Percentiles rank a stretch among this genome's conserved stretches.
Conservation (phyloP, 495 filamentous ascomycete species). For the Penicillium macrosclerotiorum region DNA sequence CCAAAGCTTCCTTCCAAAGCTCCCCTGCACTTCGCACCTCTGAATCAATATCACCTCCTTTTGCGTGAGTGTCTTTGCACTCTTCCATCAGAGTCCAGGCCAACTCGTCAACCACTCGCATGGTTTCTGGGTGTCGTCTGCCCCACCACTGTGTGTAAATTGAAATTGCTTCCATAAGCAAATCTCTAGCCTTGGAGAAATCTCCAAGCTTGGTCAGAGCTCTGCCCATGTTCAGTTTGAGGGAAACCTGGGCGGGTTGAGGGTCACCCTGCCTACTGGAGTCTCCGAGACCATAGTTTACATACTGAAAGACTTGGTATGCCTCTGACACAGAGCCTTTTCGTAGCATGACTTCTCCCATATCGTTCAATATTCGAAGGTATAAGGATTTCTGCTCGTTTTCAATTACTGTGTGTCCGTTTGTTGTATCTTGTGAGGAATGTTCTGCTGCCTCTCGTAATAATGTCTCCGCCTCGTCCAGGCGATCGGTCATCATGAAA, state of each 20-base stretch:
- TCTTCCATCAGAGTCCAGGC: constrained; percentile 1
- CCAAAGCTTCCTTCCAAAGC: constrained; percentile 4
- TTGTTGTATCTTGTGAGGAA: not conserved
- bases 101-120: not conserved
- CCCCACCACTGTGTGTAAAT: constrained; percentile 2
- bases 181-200: not conserved
- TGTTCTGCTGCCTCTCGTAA: not conserved
- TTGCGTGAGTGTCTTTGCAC: not conserved
- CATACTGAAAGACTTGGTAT: not conserved
- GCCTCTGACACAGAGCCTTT: not conserved
- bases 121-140: constrained; percentile 1
- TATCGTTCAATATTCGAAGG: not conserved
- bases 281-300: not conserved
- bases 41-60: not conserved
- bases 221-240: not conserved
- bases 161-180: not conserved
- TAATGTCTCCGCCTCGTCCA: not conserved
- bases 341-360: not conserved
- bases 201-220: not conserved
- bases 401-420: not conserved
- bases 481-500: not conserved
- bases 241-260: not conserved
- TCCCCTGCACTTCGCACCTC: not conserved
- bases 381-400: not conserved
- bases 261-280: not conserved